Base-by-base conservation (phyloP, 306 rosid genomes). In the Gynostemma pentaphyllum region DNA sequence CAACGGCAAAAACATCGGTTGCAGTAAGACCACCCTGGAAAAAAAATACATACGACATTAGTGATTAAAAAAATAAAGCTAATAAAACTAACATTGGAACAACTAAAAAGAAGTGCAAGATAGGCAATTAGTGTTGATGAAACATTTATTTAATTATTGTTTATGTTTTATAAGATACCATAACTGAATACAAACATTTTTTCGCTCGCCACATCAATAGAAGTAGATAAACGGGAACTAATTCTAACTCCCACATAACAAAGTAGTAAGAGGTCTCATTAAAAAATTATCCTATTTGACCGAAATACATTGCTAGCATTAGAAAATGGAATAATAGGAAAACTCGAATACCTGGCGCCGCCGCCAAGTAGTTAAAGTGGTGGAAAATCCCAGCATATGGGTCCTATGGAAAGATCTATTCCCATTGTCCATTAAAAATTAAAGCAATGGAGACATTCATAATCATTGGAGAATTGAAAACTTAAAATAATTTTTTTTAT, bases 11-110 rank as follows among this genome's bases (percentile, higher is more conserved):
- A 80, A 92, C 99, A 75, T 92, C 99, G 18, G 99, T 86, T 54
- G 99, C 95, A 23, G 95, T 86, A 72, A 92, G 96, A 42, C 99
- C 99, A 52, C 99, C 99, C 99, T 92, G 95, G 70, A 76, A 73
- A 73, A 67, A 52, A 71, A 85, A 80, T 72, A 67, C 41, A 22
- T 15, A 65, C 53, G 13, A 19, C 21, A 24, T 15, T 13, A 41
- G 39, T 29, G 30, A 36, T 34, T n/a, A n/a, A n/a, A 30, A 36
- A 45, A 64, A 45, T 18, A 28, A 45, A 10, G 55, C 29, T 45
- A 10, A 64, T 27, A 36, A 60, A 22, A 22, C 36, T 61, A 61
- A 40, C 22, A 15, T 61, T 22, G 49, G 37, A 61, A 61, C 22
- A 61, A 61, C 50, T 9, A 61, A 40, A 14, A 39, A 22, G 8